Conservation (phyloP, 176 grass and related monocot genomes). For the Metroxylon sagu region DNA sequence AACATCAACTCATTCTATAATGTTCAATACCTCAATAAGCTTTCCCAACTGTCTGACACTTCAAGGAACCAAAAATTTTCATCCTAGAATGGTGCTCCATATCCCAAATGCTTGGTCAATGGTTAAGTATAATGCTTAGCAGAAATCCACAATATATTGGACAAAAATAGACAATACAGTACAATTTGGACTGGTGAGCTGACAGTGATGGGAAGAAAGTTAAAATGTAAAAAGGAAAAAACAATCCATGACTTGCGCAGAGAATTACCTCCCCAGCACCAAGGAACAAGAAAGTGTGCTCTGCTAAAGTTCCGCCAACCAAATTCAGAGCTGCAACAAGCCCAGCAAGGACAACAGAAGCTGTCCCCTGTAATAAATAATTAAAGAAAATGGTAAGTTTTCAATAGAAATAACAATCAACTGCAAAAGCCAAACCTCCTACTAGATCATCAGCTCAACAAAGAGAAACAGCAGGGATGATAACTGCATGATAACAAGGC, state of each 20-base stretch:
- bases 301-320: constrained; percentile 53
- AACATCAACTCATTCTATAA: too few relatives aligned
- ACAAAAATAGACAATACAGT: not conserved
- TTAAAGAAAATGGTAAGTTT: constrained; percentile 3
- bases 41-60: too few relatives aligned
- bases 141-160: too few relatives aligned
- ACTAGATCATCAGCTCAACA: too few relatives aligned
- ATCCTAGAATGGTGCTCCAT: too few relatives aligned
- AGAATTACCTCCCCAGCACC: constrained; percentile 78
- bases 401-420: not conserved
- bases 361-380: constrained; percentile 57
- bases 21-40: too few relatives aligned
- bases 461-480: too few relatives aligned
- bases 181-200: not conserved
- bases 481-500: too few relatives aligned
- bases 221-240: not conserved
- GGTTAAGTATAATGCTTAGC: too few relatives aligned
- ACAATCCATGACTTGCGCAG: not conserved
- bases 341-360: constrained; percentile 77
- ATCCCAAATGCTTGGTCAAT: too few relatives aligned
- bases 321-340: constrained; percentile 62
- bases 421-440: too few relatives aligned
- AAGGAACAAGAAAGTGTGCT: constrained; percentile 84
- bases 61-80: too few relatives aligned
- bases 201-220: not conserved